phyloP scores from a whole-genome alignment of 176 grass and related monocot genomes.

The Dendrocalamus sinicus region DNA sequence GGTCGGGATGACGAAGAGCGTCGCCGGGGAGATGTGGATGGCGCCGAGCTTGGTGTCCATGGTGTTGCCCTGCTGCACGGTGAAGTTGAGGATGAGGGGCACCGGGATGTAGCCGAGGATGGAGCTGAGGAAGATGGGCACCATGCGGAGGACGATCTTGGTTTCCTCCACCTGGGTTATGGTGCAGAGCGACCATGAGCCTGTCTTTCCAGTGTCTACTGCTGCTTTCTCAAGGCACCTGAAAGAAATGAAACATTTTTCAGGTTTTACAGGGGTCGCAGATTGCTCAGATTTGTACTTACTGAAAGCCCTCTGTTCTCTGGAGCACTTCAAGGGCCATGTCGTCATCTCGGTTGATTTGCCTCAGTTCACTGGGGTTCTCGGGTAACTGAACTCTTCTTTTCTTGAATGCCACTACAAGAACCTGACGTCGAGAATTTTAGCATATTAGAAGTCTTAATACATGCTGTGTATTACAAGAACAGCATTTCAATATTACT shows the following conservation, averaged over 20 bases:
- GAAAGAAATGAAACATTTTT: not conserved
- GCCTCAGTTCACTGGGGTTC: constrained; percentile 36
- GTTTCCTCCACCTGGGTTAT: constrained; percentile 82
- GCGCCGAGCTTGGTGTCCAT: constrained; percentile 75
- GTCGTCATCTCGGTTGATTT: constrained; percentile 28
- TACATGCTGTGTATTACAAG: not conserved
- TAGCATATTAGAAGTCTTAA: not conserved
- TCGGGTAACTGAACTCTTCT: constrained; percentile 60
- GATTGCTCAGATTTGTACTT: constrained; percentile 1
- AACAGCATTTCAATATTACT: constrained; percentile 30
- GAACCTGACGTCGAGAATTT: constrained; percentile 44
- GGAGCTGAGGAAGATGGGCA: constrained; percentile 77
- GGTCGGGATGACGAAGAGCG: constrained; percentile 71
- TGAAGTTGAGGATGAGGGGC: constrained; percentile 63
- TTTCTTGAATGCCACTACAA: constrained; percentile 68
- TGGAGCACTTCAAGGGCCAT: constrained; percentile 43
- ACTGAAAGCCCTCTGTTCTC: constrained; percentile 62
- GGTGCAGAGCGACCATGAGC: constrained; percentile 67
- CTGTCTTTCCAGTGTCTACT: constrained; percentile 30
- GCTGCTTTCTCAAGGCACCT: constrained; percentile 81
- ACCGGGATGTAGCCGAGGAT: constrained; percentile 62
- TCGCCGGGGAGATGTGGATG: constrained; percentile 66
- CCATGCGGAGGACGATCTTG: constrained; percentile 75
- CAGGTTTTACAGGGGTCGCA: not conserved
- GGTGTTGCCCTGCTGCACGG: constrained; percentile 85